A percentile compares a stretch with the other conserved stretches of the same genome.
These are phyloP conservation scores for Spongiforma sp. DNA, from an alignment of 1,284 basidiomycete species.

Conservation along the genomic window DNA sequence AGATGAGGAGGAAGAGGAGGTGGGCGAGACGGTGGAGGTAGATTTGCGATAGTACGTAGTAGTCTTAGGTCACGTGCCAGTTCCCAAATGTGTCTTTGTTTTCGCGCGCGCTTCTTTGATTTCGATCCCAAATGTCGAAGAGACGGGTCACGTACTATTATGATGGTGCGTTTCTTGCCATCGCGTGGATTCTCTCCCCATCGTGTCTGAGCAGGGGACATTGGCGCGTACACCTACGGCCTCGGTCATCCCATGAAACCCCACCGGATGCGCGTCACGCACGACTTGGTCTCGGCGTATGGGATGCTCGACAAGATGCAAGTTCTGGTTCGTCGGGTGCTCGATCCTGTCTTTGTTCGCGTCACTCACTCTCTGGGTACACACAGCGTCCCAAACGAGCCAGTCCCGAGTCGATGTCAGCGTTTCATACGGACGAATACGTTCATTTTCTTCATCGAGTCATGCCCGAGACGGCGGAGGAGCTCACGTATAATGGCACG, in stretches of 20 bases:
- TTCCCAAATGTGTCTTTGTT: too few species aligned
- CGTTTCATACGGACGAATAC: slow-evolving; percentile 99
- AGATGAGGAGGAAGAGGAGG: slow-evolving; percentile 66
- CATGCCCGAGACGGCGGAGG: slow-evolving; percentile 86
- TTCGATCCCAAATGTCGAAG: slow-evolving; percentile 53
- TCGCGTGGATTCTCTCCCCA: background rate
- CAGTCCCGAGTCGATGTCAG: slow-evolving; percentile 82
- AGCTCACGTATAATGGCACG: slow-evolving; percentile 83
- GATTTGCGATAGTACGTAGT: slow-evolving; percentile 33
- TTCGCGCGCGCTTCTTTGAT: too few species aligned
- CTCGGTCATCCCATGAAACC: slow-evolving; percentile 95
- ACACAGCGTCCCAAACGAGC: slow-evolving; percentile 81
- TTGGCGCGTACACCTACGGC: slow-evolving; percentile 87
- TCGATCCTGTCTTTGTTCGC: background rate
- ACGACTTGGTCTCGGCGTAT: slow-evolving; percentile 91
- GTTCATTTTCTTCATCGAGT: slow-evolving; percentile 90
- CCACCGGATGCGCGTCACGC: slow-evolving; percentile 91
- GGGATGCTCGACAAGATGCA: slow-evolving; percentile 93
- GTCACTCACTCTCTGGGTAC: background rate
- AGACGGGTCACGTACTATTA: slow-evolving; percentile 68
- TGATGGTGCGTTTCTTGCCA: slow-evolving; percentile 47
- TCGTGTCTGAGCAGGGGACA: slow-evolving; percentile 68
- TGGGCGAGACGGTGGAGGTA: slow-evolving; percentile 77
- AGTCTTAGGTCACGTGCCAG: too few species aligned
- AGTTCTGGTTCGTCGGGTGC: slow-evolving; percentile 62